Base-by-base conservation (phyloP, 306 rosid genomes). In the Cotoneaster glaucophyllus region DNA sequence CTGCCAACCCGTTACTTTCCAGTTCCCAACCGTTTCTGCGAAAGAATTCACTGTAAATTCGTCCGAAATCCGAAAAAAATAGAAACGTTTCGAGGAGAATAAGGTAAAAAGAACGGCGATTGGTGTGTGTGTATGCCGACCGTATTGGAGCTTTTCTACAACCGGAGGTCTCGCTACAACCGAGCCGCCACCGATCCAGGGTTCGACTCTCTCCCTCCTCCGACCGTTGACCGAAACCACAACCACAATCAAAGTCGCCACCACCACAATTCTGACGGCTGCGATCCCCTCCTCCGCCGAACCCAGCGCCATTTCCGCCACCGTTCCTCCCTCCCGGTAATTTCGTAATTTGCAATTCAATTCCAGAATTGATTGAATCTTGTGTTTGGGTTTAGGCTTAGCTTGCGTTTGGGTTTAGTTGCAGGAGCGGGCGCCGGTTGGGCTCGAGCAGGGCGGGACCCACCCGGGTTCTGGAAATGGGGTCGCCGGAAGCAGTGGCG, bases 71-170 rank as follows among this genome's bases (percentile, higher is more conserved):
- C 12, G 24, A 64, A 15, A 29, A 1, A 18, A 29, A 3, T 18
- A 26, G 32, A 26, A 28, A 7, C 21, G 66, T 61, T 26, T 61
- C 4, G 28, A 22, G 31, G 31, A 58, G 17, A 2, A 12, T 11
- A 12, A 57, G 63, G 17, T 57, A 57, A 22, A 14, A 2, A 13
- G 15, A 26, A 3, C 34, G 65, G 32, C 7, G 34, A 12, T 61
- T 61, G 21, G 48, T 8, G 28, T 18, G 32, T 15, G 90, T 88
- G 90, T 57, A 94, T 94, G 97, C 87, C 98, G 95, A 94, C 96
- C 92, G 98, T 96, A 80, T 88, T 91, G 73, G 98, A 94, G 87
- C 83, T 94, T 15, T 92, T 90, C 78, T 65, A 79, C 82, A 76
- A 21, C 66, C 72, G 98, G 77, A 88, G 98, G 83, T 91, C 86